These are phyloP conservation scores for Penicillium dipodomyicola DNA, from an alignment of 495 filamentous ascomycete species.

Conservation along the genomic window DNA sequence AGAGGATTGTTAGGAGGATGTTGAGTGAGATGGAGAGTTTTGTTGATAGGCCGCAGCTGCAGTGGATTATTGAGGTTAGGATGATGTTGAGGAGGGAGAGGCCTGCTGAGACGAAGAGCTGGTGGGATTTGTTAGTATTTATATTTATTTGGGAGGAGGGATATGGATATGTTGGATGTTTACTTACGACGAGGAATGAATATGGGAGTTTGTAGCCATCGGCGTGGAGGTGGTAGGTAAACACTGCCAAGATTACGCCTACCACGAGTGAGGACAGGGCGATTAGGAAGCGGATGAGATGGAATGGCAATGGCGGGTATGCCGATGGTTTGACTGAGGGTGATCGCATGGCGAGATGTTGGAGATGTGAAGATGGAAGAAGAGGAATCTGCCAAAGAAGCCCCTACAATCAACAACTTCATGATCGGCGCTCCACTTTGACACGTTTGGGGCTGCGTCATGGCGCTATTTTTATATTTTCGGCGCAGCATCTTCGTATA, in stretches of 20 bases:
- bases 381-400: slow-evolving; percentile 3
- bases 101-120: slow-evolving; percentile 57
- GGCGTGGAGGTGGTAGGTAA: slow-evolving; percentile 57
- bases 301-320: slow-evolving; percentile 59
- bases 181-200: slow-evolving; percentile 61
- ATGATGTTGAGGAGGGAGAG: slow-evolving; percentile 53
- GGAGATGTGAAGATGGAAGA: slow-evolving; percentile 7
- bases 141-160: neutral
- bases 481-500: neutral
- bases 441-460: slow-evolving; percentile 29
- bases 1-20: slow-evolving; percentile 50
- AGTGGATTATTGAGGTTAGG: slow-evolving; percentile 55
- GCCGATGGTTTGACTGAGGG: slow-evolving; percentile 49
- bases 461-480: slow-evolving; percentile 25
- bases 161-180: neutral
- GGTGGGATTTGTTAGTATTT: slow-evolving; percentile 6
- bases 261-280: slow-evolving; percentile 57
- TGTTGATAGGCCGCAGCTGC: slow-evolving; percentile 55
- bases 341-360: slow-evolving; percentile 30
- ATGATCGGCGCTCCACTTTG: slow-evolving; percentile 28
- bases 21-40: slow-evolving; percentile 55
- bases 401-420: slow-evolving; percentile 12
- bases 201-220: slow-evolving; percentile 57
- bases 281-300: slow-evolving; percentile 50
- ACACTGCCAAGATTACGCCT: slow-evolving; percentile 57